Evolutionary conservation across 306 rosid genomes (phyloP).

Genomic region (Rosa chinensis): DNA sequence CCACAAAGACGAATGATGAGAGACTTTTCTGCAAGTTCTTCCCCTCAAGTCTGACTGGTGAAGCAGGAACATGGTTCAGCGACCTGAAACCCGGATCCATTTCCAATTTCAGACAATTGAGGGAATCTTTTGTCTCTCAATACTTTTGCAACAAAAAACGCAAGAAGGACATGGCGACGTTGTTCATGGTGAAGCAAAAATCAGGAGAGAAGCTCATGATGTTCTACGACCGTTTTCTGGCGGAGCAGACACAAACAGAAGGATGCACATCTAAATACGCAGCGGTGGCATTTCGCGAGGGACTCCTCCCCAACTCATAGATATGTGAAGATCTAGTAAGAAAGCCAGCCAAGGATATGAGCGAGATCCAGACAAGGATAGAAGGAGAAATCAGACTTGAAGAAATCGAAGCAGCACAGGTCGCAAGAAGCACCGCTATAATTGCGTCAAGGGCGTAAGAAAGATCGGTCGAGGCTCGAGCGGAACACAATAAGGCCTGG

Average conservation of each 20-base stretch:
- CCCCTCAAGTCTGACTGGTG: background rate
- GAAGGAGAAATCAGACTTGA: background rate
- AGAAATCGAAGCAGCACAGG: background rate
- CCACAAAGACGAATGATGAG: background rate
- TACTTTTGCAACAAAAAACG: background rate
- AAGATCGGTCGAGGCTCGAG: too few relatives aligned
- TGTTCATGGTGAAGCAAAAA: background rate
- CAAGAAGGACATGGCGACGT: background rate
- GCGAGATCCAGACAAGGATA: background rate
- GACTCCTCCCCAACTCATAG: background rate
- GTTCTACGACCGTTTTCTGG: background rate
- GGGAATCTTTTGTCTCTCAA: background rate
- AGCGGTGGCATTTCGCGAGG: background rate
- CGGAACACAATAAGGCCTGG: background rate
- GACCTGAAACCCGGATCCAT: background rate
- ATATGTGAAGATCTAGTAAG: background rate
- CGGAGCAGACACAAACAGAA: background rate
- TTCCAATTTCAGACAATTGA: background rate
- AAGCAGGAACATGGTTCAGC: background rate
- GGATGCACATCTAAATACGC: background rate
- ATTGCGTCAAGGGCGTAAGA: background rate
- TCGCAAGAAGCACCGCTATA: background rate
- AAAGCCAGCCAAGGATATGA: background rate
- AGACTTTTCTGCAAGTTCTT: background rate
- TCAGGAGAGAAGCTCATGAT: background rate